Conservation (phyloP, 306 rosid genomes). For the Gleditsia sinensis region DNA sequence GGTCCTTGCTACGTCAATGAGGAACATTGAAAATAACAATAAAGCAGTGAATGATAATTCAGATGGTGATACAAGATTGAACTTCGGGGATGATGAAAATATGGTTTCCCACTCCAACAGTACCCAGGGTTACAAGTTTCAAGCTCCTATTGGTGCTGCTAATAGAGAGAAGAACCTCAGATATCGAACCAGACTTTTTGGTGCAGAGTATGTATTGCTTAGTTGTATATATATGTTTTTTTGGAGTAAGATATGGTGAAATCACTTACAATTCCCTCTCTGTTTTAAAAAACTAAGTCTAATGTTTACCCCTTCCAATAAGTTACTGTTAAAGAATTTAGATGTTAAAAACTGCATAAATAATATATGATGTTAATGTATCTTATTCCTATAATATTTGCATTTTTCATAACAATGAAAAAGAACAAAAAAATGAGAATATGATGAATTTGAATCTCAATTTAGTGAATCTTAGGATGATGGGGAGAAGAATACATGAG, state of each 20-base stretch:
- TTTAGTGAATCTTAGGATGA: neutral
- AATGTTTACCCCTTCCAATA: neutral
- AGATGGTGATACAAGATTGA: conserved; percentile 62
- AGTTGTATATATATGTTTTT: neutral
- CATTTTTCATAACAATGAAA: conserved; percentile 5
- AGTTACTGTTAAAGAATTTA: conserved; percentile 7
- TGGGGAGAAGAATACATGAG: neutral
- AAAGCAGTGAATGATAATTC: conserved; percentile 53
- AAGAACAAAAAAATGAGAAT: neutral
- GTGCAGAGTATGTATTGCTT: conserved; percentile 83
- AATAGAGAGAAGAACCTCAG: conserved; percentile 92
- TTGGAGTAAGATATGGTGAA: conserved; percentile 18
- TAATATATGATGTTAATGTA: conserved; percentile 9
- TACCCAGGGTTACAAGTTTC: conserved; percentile 45
- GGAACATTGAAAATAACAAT: conserved; percentile 54
- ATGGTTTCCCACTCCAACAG: conserved; percentile 76
- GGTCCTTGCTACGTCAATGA: conserved; percentile 85
- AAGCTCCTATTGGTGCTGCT: conserved; percentile 47
- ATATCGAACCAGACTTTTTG: conserved; percentile 94
- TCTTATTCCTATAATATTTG: conserved; percentile 12
- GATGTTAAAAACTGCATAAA: neutral
- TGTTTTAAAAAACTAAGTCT: no score
- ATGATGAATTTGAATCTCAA: neutral
- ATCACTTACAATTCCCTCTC: neutral
- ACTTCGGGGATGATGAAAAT: conserved; percentile 74